Percentiles rank a stretch among this genome's conserved stretches.
Conservation (phyloP, 176 grass and related monocot genomes). For the Aegilops sharonensis region DNA sequence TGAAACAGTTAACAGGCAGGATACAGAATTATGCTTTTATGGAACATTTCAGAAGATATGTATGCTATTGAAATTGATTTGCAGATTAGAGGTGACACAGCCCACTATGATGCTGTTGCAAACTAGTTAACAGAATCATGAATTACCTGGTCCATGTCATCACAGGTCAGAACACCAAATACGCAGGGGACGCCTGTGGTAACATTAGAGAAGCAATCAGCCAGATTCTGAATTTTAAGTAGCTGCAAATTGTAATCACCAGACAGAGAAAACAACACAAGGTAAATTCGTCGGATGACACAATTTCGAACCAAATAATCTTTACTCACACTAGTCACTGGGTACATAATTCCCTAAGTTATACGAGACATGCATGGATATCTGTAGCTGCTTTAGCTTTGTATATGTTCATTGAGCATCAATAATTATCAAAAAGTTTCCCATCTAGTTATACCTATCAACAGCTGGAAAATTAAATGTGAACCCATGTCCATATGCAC, state of each 20-base stretch:
- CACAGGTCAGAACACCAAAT: constrained; percentile 96
- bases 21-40: background rate
- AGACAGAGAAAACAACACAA: background rate
- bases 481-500: background rate
- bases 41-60: background rate
- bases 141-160: constrained; percentile 99
- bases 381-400: background rate
- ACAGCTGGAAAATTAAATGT: background rate
- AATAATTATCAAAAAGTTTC: background rate
- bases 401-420: constrained; percentile 5
- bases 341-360: background rate
- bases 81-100: constrained; percentile 96
- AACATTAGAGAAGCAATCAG: constrained; percentile 21
- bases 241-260: constrained; percentile 6
- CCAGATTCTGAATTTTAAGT: constrained; percentile 14
- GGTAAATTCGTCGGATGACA: background rate
- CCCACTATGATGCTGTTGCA: constrained; percentile 94
- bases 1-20: background rate
- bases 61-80: constrained; percentile 12
- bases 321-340: background rate
- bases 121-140: constrained; percentile 38
- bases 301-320: background rate
- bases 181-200: constrained; percentile 73
- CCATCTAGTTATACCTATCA: background rate
- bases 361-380: background rate